These are phyloP conservation scores for Baorangia bicolor DNA, from an alignment of 768 basidiomycete species.

Conservation along the genomic window DNA sequence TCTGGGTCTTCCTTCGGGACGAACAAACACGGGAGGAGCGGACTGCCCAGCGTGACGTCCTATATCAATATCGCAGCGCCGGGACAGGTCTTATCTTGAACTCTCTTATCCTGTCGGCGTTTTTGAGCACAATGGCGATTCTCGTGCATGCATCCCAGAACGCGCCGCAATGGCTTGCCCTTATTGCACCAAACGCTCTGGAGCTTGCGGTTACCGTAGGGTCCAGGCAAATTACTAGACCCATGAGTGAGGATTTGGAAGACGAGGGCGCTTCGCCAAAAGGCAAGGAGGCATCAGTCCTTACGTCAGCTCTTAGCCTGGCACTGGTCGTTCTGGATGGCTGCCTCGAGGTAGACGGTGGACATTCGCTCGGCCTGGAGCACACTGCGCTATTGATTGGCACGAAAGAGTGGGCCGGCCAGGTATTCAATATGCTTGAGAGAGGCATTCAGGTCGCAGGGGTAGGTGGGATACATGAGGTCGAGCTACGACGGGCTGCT, in stretches of 20 bases:
- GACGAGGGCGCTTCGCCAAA: constrained; percentile 28
- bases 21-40: constrained; percentile 75
- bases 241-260: constrained; percentile 35
- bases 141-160: constrained; percentile 82
- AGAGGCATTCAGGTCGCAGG: constrained; percentile 60
- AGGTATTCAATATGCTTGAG: constrained; percentile 63
- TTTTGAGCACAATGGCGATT: constrained; percentile 72
- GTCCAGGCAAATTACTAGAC: constrained; percentile 54
- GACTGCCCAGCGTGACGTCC: constrained; percentile 53
- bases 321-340: constrained; percentile 75
- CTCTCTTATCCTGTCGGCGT: constrained; percentile 71
- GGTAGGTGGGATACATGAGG: constrained; percentile 63
- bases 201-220: constrained; percentile 84
- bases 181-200: constrained; percentile 78
- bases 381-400: constrained; percentile 70
- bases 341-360: constrained; percentile 73
- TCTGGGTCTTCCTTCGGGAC: constrained; percentile 92
- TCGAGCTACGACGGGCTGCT: constrained; percentile 62
- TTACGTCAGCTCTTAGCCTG: constrained; percentile 76
- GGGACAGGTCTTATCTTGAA: constrained; percentile 84
- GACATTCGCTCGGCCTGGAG: constrained; percentile 71
- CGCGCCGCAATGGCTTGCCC: constrained; percentile 74
- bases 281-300: constrained; percentile 65
- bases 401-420: constrained; percentile 77
- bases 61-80: constrained; percentile 62